phyloP scores from a whole-genome alignment of 140 eudicot species.

The Oenanthe javanica region DNA sequence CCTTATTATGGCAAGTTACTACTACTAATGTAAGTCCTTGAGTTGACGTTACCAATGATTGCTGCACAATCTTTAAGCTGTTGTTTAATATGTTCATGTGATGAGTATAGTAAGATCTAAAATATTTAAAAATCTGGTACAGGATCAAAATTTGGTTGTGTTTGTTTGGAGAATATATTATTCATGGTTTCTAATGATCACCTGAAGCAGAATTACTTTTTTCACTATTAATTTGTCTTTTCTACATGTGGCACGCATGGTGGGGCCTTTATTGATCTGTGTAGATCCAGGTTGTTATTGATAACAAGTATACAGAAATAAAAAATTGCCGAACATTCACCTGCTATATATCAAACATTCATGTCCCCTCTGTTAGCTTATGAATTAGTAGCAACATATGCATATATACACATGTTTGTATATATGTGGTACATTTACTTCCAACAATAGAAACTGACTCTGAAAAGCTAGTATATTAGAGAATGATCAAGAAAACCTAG shows the following conservation, averaged over 20 bases:
- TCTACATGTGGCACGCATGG: not conserved
- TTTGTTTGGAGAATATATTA: not conserved
- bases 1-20: not conserved
- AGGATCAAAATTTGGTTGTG: not conserved
- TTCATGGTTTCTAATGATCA: not conserved
- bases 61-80: not conserved
- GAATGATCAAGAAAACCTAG: not conserved
- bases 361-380: not conserved
- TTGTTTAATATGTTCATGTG: not conserved
- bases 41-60: not conserved
- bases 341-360: not conserved
- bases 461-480: not conserved
- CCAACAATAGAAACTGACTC: not conserved
- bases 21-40: not conserved
- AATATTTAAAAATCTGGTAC: not conserved
- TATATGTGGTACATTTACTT: not conserved
- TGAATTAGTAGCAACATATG: not conserved
- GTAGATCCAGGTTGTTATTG: not conserved
- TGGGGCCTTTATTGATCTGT: not conserved
- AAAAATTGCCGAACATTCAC: not conserved
- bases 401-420: not conserved
- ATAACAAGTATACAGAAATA: not conserved
- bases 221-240: not conserved
- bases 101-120: not conserved
- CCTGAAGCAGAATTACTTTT: not conserved